Percentiles rank a stretch among this genome's conserved stretches.
Evolutionary conservation across 257 asterid species (phyloP).

Genomic region (Parsonsia alboflavescens): DNA sequence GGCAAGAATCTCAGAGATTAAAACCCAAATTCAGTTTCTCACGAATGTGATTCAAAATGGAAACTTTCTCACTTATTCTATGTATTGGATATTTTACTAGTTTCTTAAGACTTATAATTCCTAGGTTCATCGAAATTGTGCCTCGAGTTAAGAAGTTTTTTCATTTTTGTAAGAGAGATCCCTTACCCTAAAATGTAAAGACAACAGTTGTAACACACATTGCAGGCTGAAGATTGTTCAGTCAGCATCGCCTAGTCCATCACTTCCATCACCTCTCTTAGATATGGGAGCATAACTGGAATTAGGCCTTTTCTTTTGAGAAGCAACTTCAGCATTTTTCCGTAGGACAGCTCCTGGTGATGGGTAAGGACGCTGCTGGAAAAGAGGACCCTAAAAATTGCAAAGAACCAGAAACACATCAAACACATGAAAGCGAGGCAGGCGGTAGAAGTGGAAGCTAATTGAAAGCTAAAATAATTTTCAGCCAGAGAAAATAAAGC

Average conservation of each 20-base stretch:
- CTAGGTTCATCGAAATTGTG: not conserved
- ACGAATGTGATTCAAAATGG: not conserved
- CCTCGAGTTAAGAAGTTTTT: not conserved
- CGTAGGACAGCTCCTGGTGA: constrained; percentile 96
- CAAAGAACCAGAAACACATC: constrained; percentile 13
- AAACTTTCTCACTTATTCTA: not conserved
- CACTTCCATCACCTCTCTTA: constrained; percentile 98
- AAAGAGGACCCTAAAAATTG: constrained; percentile 83
- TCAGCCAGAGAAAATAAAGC: not conserved
- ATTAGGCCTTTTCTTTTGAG: constrained; percentile 62
- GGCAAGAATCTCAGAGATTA: not conserved
- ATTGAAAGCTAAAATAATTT: not conserved
- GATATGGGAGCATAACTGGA: constrained; percentile 63
- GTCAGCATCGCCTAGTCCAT: constrained; percentile 94
- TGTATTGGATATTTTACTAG: too few relatives aligned
- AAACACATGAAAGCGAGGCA: not conserved
- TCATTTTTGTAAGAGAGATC: not conserved
- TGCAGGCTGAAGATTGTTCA: constrained; percentile 19
- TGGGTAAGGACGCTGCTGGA: constrained; percentile 97
- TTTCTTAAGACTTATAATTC: not conserved
- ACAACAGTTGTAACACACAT: not conserved
- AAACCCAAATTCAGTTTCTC: not conserved
- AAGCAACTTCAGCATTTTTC: constrained; percentile 88
- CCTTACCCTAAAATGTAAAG: not conserved
- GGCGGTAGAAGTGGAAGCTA: not conserved